Evolutionary conservation across 768 basidiomycete genomes (phyloP).

Genomic region (Candolleomyces aberdarensis): DNA sequence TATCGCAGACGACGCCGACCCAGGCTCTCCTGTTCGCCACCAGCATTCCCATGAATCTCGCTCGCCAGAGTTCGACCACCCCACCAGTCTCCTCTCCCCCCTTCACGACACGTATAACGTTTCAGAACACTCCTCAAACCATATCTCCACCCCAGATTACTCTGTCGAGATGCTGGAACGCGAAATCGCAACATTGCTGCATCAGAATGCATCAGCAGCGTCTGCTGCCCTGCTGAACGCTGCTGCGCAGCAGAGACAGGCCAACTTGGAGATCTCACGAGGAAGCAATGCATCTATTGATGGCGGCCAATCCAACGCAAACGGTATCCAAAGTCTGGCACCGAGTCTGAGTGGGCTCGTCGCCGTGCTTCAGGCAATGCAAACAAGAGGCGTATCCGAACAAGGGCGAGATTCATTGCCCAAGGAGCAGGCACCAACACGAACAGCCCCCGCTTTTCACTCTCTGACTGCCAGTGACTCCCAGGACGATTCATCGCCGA

Average conservation of each 20-base stretch:
- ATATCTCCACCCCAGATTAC: slow-evolving; percentile 44
- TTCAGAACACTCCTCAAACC: slow-evolving; percentile 32
- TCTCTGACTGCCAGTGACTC: slow-evolving; percentile 62
- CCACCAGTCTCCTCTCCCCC: slow-evolving; percentile 33
- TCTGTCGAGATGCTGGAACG: slow-evolving; percentile 74
- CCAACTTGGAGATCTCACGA: slow-evolving; percentile 35
- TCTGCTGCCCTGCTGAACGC: slow-evolving; percentile 62
- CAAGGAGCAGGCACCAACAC: slow-evolving; percentile 49
- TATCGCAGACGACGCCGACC: slow-evolving; percentile 54
- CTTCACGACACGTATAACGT: slow-evolving; percentile 36
- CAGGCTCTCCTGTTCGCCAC: slow-evolving; percentile 24
- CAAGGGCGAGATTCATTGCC: slow-evolving; percentile 41
- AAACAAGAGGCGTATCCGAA: slow-evolving; percentile 52
- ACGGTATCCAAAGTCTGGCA: slow-evolving; percentile 41
- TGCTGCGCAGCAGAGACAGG: slow-evolving; percentile 65
- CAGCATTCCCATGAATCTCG: slow-evolving; percentile 25
- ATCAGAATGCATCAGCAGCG: slow-evolving; percentile 71
- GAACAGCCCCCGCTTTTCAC: slow-evolving; percentile 75
- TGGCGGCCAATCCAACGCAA: slow-evolving; percentile 21
- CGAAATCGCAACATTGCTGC: slow-evolving; percentile 71
- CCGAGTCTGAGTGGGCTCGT: slow-evolving; percentile 64
- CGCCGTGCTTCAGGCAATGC: slow-evolving; percentile 78
- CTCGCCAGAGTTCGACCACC: slow-evolving; percentile 31
- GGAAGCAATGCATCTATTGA: slow-evolving; percentile 24
- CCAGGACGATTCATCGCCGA: slow-evolving; percentile 23